Evolutionary conservation across 2,329 filamentous ascomycete genomes (phyloP), one percentile per base, ranked within the genome.

Genomic region (Neonectria sp.): DNA sequence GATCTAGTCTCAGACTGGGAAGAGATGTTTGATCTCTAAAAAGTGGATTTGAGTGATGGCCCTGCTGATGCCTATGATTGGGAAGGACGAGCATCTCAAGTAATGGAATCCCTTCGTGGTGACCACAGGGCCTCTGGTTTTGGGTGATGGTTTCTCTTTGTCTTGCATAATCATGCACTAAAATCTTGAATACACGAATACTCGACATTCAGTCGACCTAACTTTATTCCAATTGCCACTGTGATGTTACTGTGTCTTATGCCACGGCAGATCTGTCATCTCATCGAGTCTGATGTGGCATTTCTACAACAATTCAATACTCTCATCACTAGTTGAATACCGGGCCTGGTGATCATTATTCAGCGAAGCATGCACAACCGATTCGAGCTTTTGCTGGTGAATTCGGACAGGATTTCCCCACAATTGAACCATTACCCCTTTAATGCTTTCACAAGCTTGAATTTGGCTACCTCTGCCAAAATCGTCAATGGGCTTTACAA

Each of bases 11-110:
- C 35, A 3, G 27, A 48, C n/a, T 25, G 37, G 46, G 53, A 46
- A 52, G 58, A 58, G n/a, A 60, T 40, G 53, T 29, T 46, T 45
- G 46, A 62, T 52, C 37, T 40, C 27, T 40, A 13, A 53, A 31
- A 60, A 51, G 52, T 33, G 51, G 31, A 48, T 62, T 62, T 61
- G 58, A 31, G 21, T 51, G 25, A 25, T 57, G 46, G 45, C 51
- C 52, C 57, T 65, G 57, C 57, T 55, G 52, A 57, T 61, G 63
- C 11, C 29, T 40, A 24, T 21, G 25, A 57, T n/a, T 52, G 51
- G 21, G 17, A 35, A 25, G 53, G 53, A 64, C 25, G 46, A 48
- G 40, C 63, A 62, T 61, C 45, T 57, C 48, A 62, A 66, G 31
- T 29, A 21, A 57, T 40, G 46, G 63, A 17, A 31, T 25, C 35